Evolutionary conservation across 2,329 filamentous ascomycete species (phyloP), one percentile per base, ranked within the genome.

Genomic region (Arthrobotrys musiformis): DNA sequence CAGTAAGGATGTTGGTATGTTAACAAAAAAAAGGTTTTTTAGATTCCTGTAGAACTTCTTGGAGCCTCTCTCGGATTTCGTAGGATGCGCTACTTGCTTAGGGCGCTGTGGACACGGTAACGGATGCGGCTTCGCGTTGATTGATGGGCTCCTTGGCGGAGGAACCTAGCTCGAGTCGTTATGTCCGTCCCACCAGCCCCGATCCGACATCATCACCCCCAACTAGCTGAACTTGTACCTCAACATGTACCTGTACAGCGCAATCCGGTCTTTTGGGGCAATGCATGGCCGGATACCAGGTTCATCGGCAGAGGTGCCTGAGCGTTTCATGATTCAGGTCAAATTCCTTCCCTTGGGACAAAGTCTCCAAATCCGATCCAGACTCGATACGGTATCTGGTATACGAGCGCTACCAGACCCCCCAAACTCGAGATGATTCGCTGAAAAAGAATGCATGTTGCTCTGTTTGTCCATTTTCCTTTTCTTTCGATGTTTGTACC

Each of bases 41-140:
- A 33, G 37, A 56, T 58, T 58, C 13, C 8, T 48, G 50, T 50
- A 28, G 46, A 9, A 26, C 46, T n/a, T n/a, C n/a, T n/a, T n/a
- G n/a, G n/a, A n/a, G n/a, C 22, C 28, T 28, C 15, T 2, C 19
- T 15, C 3, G n/a, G n/a, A n/a, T n/a, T n/a, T n/a, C n/a, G 52
- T 24, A 0, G 33, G 54, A 58, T 24, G 11, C 9, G 5, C 17
- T 3, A 15, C 26, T 9, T 33, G 6, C 37, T 40, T 40, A 15
- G 44, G 19, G 15, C 30, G 54, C 54, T 58, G 54, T 58, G 54
- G 54, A 58, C 54, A 58, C 54, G 33, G 54, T 58, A 58, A 58
- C 54, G 54, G 33, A 58, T 58, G 54, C 54, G 33, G 54, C 54
- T 58, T 58, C 54, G 54, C 54, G 54, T 58, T 58, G 54, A 58